Base-by-base conservation (phyloP, 2,329 filamentous ascomycete species). In the Botrytis paeoniae region DNA sequence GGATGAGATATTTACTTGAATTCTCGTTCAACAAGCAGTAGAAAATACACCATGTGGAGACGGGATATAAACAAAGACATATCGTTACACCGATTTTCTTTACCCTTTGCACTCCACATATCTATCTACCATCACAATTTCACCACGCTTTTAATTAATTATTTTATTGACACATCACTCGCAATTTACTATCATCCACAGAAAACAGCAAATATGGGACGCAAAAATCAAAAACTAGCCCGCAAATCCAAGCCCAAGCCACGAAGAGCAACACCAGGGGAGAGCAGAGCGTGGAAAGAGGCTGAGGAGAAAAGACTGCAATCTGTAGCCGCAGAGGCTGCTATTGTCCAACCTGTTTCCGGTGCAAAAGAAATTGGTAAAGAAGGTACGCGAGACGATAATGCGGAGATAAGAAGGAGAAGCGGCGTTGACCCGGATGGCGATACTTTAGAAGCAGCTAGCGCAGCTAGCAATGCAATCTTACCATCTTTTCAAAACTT, bases 101-200 rank as follows among this genome's bases (percentile, higher is more conserved):
- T 41, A 12, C 7, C 43, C 18, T 45, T 8, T 20, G 43, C 18
- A 45, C 18, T 45, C 43, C 8, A n/a, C 18, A 45, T 18, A 45
- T 20, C 6, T 20, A 8, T 45, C 43, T 20, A 43, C 18, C 43
- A 20, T 8, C 4, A 8, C 43, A 20, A 45, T 45, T 3, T 14
- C 39, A 41, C 39, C 39, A 41, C 12, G 2, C 12, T 41, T 41
- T 41, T 4, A 20, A 45, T 45, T 7, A 45, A 20, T 45, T 9
- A 20, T 20, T 3, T 1, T 20, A 20, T 3, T 45, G 7, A 8
- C 1, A 48, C 0, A 5, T 25, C 25, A 25, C 22, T 25, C 5
- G 4, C 9, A 12, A 25, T 12, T 25, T 4, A 25, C 4, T 4
- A 4, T 1, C 45, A 25, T 0, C 3, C 45, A 4, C 25, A 12